phyloP scores from a whole-genome alignment of 2,329 filamentous ascomycete species.

The Paecilomyces sp. region DNA sequence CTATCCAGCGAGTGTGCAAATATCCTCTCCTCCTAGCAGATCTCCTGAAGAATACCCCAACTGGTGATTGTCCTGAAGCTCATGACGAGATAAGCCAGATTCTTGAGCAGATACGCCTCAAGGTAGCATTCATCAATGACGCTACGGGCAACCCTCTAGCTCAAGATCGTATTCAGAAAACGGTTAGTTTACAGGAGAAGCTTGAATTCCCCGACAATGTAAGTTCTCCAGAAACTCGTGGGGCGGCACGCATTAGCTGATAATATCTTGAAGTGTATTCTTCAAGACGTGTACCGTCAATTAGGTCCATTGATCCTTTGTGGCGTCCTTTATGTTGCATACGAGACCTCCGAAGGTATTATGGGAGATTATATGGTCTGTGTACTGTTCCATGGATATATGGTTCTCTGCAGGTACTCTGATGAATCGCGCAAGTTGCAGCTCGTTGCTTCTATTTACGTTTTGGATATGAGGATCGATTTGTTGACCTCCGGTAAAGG shows the following conservation, averaged over 20 bases:
- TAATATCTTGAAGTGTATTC: constrained; percentile 30
- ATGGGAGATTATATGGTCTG: constrained; percentile 78
- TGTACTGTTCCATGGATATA: constrained; percentile 70
- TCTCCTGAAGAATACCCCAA: constrained; percentile 73
- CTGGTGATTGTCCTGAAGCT: constrained; percentile 74
- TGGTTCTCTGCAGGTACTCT: constrained; percentile 65
- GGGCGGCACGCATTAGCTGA: constrained; percentile 7
- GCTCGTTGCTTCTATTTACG: constrained; percentile 65
- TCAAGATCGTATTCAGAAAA: constrained; percentile 67
- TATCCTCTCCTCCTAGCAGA: constrained; percentile 85
- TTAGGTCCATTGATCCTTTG: constrained; percentile 77
- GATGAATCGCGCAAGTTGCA: constrained; percentile 62
- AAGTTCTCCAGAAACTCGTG: constrained; percentile 17
- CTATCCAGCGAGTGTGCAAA: constrained; percentile 84
- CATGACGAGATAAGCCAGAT: constrained; percentile 73
- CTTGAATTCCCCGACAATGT: constrained; percentile 69
- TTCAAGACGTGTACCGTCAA: constrained; percentile 60
- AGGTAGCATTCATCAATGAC: constrained; percentile 72
- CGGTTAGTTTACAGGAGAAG: constrained; percentile 77
- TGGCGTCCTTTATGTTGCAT: constrained; percentile 75
- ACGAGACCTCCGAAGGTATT: constrained; percentile 62
- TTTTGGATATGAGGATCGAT: constrained; percentile 38
- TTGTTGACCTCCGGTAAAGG: constrained; percentile 28
- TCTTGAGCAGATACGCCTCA: constrained; percentile 63
- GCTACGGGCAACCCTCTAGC: constrained; percentile 71